phyloP scores from a whole-genome alignment of 1,139 yeast genomes.

The Arxiozyma slooffiae region DNA sequence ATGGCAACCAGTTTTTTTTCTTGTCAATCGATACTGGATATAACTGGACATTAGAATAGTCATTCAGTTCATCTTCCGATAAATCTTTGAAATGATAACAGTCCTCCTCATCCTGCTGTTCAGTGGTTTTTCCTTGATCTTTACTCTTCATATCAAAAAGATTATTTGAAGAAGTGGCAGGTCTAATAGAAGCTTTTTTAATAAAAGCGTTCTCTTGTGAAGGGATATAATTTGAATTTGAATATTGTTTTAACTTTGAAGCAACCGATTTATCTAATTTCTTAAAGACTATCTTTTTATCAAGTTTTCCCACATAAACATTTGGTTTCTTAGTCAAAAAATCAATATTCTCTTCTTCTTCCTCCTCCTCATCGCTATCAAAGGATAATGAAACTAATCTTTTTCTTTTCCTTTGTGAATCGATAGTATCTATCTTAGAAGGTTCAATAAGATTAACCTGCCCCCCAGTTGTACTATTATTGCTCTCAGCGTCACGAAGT shows the following conservation, averaged over 20 bases:
- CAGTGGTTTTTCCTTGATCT: not conserved
- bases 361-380: slow-evolving; percentile 7
- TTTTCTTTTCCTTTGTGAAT: slow-evolving; percentile 1
- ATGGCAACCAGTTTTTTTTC: slow-evolving; percentile 22
- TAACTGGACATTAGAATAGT: slow-evolving; percentile 6
- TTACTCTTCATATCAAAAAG: no score
- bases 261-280: slow-evolving; percentile 19
- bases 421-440: not conserved
- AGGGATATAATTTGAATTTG: slow-evolving; percentile 1
- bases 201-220: not conserved
- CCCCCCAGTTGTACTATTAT: no score
- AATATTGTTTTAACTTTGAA: slow-evolving; percentile 13
- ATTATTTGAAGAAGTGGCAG: not conserved
- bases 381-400: slow-evolving; percentile 2
- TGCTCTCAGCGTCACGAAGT: not conserved
- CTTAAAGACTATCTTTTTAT: slow-evolving; percentile 12
- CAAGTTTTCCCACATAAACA: not conserved
- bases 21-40: slow-evolving; percentile 18
- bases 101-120: not conserved
- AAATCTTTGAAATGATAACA: not conserved
- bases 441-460: not conserved
- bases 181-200: not conserved
- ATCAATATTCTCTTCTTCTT: slow-evolving; percentile 2
- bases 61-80: not conserved
- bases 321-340: not conserved